Base-by-base conservation (phyloP, 306 rosid species). In the Lathyrus aphaca region DNA sequence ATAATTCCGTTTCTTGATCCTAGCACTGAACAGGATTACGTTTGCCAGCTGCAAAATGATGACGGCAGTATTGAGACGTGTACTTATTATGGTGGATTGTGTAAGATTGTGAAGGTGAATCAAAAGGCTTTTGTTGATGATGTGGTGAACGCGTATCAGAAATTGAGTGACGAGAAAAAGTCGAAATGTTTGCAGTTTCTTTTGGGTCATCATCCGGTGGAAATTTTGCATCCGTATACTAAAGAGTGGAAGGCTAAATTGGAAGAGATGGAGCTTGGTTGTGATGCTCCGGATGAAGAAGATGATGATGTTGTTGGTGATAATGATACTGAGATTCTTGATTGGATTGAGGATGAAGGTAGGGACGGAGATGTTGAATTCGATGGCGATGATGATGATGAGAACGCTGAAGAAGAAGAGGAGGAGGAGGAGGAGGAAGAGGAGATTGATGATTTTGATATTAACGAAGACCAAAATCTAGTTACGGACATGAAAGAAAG, bases 201-300 rank as follows among this genome's bases (percentile, higher is more conserved):
- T 70, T 66, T 93, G 73, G 77, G 54, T 18, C 87, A 90, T 74
- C 98, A 93, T 71, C 98, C 97, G 3, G 84, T 85, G 45, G 83
- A 35, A 46, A 57, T 93, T 85, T 73, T 93, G 74, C 98, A 93
- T 80, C 98, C 98, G 2, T 93, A 84, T 49, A 93, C 98, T 1
- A 90, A 82, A 73, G 98, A 93, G 84, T 93, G 98, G 98, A 93
- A 93, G 77, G 94, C 87, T 12, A 90, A 85, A 84, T 78, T 93
- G 82, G 98, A 93, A 85, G 98, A 93, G 81, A 74, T 73, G 83
- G 97, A 90, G 80, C 80, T 93, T 66, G 98, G 98, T 10, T 93
- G 98, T 73, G 98, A 93, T 81, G 97, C 98, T 3, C 98, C 92
- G 5, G 97, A 93, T 59, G 91, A 81, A 39, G 90, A 88, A 40